Conservation (phyloP, 768 basidiomycete species). For the Heimioporus sp. region DNA sequence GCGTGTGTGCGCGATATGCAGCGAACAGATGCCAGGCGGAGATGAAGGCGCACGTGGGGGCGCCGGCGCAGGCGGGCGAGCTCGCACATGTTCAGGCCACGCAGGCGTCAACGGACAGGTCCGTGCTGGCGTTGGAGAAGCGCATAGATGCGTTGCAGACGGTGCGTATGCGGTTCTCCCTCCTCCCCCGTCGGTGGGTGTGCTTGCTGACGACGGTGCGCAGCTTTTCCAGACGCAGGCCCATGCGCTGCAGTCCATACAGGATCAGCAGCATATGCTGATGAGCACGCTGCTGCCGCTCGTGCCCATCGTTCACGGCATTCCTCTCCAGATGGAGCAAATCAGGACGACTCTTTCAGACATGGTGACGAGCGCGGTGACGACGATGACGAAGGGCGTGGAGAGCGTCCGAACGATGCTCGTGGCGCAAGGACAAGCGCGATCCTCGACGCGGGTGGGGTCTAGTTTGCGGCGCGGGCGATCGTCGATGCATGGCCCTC, state of each 20-base stretch:
- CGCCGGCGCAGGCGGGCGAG: conserved; percentile 47
- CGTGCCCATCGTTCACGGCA: conserved; percentile 55
- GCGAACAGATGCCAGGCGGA: conserved; percentile 65
- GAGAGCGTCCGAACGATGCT: conserved; percentile 14
- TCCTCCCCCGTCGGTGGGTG: too few relatives aligned
- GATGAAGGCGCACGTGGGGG: conserved; percentile 56
- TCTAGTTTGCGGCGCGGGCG: conserved; percentile 4
- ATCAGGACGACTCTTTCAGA: conserved; percentile 18
- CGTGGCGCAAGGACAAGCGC: background rate
- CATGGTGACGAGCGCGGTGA: conserved; percentile 16
- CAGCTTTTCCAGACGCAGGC: conserved; percentile 50
- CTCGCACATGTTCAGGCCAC: conserved; percentile 41
- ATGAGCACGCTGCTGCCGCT: conserved; percentile 55
- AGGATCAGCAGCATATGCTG: conserved; percentile 31
- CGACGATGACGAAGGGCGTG: conserved; percentile 13
- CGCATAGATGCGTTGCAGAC: conserved; percentile 55
- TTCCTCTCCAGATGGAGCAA: conserved; percentile 52
- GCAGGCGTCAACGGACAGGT: conserved; percentile 37
- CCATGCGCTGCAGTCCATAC: conserved; percentile 55
- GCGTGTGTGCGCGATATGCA: conserved; percentile 21
- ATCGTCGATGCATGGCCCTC: background rate
- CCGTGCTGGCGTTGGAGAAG: conserved; percentile 48
- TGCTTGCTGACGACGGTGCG: background rate
- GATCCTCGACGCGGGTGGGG: conserved; percentile 4
- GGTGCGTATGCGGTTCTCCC: conserved; percentile 31